Evolutionary conservation across 1,139 yeast genomes (phyloP).

Genomic region (Magnusiomyces ingens): DNA sequence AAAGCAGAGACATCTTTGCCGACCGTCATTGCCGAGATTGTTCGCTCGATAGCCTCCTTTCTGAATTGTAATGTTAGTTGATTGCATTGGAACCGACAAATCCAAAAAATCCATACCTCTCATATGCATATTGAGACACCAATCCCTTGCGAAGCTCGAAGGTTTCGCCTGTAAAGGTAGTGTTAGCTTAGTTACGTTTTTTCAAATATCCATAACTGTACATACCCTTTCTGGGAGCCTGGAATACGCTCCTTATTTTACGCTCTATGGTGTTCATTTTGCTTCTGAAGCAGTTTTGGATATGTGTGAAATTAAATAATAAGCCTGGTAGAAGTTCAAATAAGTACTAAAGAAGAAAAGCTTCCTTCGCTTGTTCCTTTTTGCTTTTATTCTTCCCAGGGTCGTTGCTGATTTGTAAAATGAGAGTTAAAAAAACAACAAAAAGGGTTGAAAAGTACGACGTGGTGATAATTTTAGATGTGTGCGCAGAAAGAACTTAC

Average conservation of each 20-base stretch:
- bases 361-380: too few species aligned
- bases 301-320: neutral
- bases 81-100: neutral
- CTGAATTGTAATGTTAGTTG: slow-evolving; percentile 30
- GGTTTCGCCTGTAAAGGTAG: slow-evolving; percentile 56
- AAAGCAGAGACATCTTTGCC: slow-evolving; percentile 96
- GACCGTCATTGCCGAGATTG: slow-evolving; percentile 96
- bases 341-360: too few species aligned
- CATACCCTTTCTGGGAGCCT: slow-evolving; percentile 50
- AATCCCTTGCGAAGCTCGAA: slow-evolving; percentile 83
- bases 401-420: neutral
- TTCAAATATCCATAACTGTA: neutral
- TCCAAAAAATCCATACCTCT: slow-evolving; percentile 10
- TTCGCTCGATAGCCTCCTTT: slow-evolving; percentile 93
- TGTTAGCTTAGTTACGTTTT: neutral
- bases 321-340: too few species aligned
- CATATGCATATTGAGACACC: slow-evolving; percentile 86
- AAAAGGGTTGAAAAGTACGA: neutral
- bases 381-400: too few species aligned
- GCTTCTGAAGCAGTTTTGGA: neutral
- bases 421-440: neutral
- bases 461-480: neutral
- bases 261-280: slow-evolving; percentile 34
- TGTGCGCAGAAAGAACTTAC: neutral
- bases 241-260: slow-evolving; percentile 48